Evolutionary conservation across 2,329 filamentous ascomycete species (phyloP).

Genomic region (Penicillium sp.): DNA sequence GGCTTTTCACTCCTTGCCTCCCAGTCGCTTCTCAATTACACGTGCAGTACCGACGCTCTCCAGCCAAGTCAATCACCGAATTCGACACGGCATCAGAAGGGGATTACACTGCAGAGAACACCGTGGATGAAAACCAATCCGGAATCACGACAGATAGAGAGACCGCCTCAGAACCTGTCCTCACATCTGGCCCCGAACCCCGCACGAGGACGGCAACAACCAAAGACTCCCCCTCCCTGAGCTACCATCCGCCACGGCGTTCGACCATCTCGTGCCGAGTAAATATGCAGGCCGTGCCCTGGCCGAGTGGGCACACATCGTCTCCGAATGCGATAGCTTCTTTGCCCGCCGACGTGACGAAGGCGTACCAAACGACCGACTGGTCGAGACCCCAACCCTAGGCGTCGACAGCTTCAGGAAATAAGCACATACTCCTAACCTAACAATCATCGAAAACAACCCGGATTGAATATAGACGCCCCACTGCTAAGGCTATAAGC

Average conservation of each 20-base stretch:
- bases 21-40: conserved; percentile 56
- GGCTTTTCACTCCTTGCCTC: conserved; percentile 55
- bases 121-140: conserved; percentile 13
- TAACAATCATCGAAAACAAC: not conserved
- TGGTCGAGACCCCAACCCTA: conserved; percentile 61
- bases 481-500: not conserved
- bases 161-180: conserved; percentile 3
- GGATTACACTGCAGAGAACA: conserved; percentile 16
- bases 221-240: conserved; percentile 18
- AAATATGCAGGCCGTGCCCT: conserved; percentile 63
- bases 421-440: conserved; percentile 13
- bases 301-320: conserved; percentile 62
- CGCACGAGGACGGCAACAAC: conserved; percentile 15
- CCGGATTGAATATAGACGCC: conserved; percentile 15
- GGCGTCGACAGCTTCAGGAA: conserved; percentile 61
- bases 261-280: conserved; percentile 41
- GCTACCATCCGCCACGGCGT: conserved; percentile 22
- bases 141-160: conserved; percentile 5
- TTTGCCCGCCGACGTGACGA: conserved; percentile 61
- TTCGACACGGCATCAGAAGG: conserved; percentile 26
- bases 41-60: conserved; percentile 44
- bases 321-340: conserved; percentile 63
- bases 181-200: conserved; percentile 3
- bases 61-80: conserved; percentile 20
- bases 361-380: conserved; percentile 56